phyloP scores from a whole-genome alignment of 768 basidiomycete genomes.

The Suillus sp. region DNA sequence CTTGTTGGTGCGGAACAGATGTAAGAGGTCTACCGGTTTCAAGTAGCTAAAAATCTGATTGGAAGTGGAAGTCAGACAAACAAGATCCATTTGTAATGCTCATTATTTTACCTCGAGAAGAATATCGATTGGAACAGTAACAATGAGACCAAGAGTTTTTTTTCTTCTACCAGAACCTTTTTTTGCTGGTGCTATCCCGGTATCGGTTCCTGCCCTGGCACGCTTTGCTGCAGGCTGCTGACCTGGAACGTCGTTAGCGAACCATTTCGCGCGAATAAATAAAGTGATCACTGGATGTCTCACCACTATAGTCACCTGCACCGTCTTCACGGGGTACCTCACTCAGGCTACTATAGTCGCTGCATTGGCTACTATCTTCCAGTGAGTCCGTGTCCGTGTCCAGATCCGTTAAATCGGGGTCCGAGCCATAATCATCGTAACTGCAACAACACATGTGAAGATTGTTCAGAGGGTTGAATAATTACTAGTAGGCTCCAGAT shows the following conservation, averaged over 20 bases:
- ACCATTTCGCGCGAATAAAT: background rate
- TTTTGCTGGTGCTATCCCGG: background rate
- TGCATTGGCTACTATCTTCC: background rate
- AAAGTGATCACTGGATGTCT: background rate
- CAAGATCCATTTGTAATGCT: background rate
- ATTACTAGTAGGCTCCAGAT: background rate
- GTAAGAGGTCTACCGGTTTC: conserved; percentile 34
- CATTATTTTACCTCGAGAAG: conserved; percentile 25
- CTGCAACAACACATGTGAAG: background rate
- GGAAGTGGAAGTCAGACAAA: background rate
- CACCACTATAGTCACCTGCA: background rate
- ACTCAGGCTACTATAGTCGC: background rate
- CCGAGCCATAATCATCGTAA: background rate
- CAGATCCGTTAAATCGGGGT: background rate
- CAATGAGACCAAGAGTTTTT: conserved; percentile 15
- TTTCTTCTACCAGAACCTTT: conserved; percentile 4
- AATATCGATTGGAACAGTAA: conserved; percentile 29
- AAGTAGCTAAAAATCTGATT: conserved; percentile 31
- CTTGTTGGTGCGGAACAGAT: conserved; percentile 30
- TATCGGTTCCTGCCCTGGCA: background rate
- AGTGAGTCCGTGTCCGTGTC: background rate
- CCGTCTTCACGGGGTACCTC: background rate
- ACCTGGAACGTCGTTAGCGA: background rate
- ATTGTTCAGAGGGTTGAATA: background rate
- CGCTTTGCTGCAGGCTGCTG: conserved; percentile 6